Evolutionary conservation across 768 basidiomycete genomes (phyloP).

Genomic region (Leccinellum albellum): DNA sequence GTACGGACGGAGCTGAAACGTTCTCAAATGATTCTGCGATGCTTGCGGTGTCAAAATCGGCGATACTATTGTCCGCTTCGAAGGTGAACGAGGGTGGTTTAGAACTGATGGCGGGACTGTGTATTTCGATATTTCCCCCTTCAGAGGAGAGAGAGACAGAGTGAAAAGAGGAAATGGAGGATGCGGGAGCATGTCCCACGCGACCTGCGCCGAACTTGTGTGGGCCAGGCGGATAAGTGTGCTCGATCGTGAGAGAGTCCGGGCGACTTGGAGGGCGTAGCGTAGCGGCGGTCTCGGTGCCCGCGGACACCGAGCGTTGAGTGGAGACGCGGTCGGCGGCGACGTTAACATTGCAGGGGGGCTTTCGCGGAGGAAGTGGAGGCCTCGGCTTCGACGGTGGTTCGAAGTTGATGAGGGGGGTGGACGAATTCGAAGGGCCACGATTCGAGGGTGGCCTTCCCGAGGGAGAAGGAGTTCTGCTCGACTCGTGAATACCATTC

Average conservation of each 20-base stretch:
- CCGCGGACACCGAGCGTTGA: slow-evolving; percentile 21
- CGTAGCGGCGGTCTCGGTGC: slow-evolving; percentile 14
- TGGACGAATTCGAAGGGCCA: slow-evolving; percentile 12
- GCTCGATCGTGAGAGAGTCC: slow-evolving; percentile 54
- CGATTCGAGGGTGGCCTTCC: slow-evolving; percentile 5
- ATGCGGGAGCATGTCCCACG: slow-evolving; percentile 53
- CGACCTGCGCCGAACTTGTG: slow-evolving; percentile 33
- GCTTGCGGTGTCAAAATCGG: slow-evolving; percentile 50
- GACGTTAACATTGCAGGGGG: slow-evolving; percentile 37
- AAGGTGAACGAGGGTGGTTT: slow-evolving; percentile 46
- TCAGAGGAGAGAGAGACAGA: slow-evolving; percentile 79
- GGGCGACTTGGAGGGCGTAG: slow-evolving; percentile 34
- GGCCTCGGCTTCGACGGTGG: slow-evolving; percentile 49
- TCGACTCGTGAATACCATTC: slow-evolving; percentile 20
- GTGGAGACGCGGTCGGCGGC: slow-evolving; percentile 41
- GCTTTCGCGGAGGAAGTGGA: slow-evolving; percentile 65
- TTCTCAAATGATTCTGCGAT: slow-evolving; percentile 74
- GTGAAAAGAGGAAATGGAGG: slow-evolving; percentile 80
- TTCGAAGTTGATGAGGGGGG: slow-evolving; percentile 56
- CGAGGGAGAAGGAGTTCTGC: slow-evolving; percentile 23
- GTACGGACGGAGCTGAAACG: slow-evolving; percentile 50
- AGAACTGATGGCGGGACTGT: slow-evolving; percentile 13
- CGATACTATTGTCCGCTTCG: slow-evolving; percentile 36
- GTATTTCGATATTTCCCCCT: slow-evolving; percentile 30
- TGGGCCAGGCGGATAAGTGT: slow-evolving; percentile 49